These are phyloP conservation scores for Phyllosticta citrichinensis DNA, from an alignment of 2,329 filamentous ascomycete species.

Conservation along the genomic window DNA sequence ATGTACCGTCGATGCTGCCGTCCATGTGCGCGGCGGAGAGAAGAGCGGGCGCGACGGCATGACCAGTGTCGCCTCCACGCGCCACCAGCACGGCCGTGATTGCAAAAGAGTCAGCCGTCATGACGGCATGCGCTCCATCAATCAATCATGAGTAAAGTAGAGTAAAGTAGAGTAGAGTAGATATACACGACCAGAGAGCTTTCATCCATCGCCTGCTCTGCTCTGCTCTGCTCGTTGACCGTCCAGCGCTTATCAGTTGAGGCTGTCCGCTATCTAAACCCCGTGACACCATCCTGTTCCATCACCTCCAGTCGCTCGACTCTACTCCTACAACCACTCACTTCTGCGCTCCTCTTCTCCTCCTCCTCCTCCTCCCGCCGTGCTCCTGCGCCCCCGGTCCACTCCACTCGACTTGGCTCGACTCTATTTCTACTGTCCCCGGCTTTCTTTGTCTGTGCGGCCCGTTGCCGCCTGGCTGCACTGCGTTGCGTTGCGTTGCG, in stretches of 20 bases:
- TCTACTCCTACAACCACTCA: neutral
- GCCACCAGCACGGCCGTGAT: neutral
- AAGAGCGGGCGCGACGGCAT: slow-evolving; percentile 1
- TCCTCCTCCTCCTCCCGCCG: neutral
- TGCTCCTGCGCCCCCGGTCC: neutral
- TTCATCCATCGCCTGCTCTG: no score
- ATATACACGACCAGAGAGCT: neutral
- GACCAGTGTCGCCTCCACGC: slow-evolving; percentile 7
- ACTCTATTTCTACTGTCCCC: neutral
- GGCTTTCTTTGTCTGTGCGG: slow-evolving; percentile 7
- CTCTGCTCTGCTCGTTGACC: neutral
- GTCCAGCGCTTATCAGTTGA: neutral
- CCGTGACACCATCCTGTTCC: neutral
- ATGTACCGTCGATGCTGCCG: no score
- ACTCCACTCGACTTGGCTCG: no score
- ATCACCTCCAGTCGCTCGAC: neutral
- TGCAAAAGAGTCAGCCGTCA: neutral
- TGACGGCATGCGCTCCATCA: slow-evolving; percentile 3
- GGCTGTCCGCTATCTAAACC: neutral
- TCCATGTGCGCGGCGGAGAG: neutral
- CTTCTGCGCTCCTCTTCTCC: neutral
- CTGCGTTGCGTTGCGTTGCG: neutral
- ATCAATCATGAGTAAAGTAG: no score
- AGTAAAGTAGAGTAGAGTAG: no score
- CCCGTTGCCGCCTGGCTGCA: neutral